These are phyloP conservation scores for Trichophyton benhamiae DNA, from an alignment of 2,329 filamentous ascomycete species.

Conservation along the genomic window DNA sequence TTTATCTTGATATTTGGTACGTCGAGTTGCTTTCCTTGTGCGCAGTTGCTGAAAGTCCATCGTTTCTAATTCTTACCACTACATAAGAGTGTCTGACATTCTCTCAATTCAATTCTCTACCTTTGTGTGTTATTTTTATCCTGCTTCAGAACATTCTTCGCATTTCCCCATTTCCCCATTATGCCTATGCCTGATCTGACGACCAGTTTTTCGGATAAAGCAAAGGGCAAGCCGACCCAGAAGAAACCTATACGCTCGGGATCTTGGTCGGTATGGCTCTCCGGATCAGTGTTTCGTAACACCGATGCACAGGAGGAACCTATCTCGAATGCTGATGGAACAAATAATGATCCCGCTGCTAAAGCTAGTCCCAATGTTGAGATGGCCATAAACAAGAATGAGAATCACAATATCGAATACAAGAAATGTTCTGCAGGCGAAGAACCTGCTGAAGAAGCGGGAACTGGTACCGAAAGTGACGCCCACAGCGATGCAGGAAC, in stretches of 20 bases:
- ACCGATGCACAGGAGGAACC: background rate
- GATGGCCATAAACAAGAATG: background rate
- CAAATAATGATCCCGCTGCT: background rate
- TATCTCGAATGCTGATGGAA: background rate
- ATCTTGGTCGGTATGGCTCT: conserved; percentile 12
- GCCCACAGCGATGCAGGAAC: conserved; percentile 12
- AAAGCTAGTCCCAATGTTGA: background rate
- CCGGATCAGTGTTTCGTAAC: conserved; percentile 6
- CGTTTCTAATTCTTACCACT: background rate
- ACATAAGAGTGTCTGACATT: background rate
- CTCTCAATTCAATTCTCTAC: background rate
- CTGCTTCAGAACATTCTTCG: background rate
- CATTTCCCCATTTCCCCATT: background rate
- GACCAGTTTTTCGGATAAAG: background rate
- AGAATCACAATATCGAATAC: background rate
- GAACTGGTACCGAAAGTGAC: background rate
- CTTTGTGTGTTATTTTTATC: background rate
- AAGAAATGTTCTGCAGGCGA: conserved; percentile 13
- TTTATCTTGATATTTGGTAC: background rate
- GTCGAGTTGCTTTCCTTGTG: background rate
- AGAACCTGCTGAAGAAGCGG: conserved; percentile 1
- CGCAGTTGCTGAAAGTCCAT: background rate
- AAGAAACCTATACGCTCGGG: conserved; percentile 8
- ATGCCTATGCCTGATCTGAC: background rate
- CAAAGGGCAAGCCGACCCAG: background rate